Conservation (phyloP, 2,329 filamentous ascomycete genomes). For the Arthrobotrys pseudoclavata region DNA sequence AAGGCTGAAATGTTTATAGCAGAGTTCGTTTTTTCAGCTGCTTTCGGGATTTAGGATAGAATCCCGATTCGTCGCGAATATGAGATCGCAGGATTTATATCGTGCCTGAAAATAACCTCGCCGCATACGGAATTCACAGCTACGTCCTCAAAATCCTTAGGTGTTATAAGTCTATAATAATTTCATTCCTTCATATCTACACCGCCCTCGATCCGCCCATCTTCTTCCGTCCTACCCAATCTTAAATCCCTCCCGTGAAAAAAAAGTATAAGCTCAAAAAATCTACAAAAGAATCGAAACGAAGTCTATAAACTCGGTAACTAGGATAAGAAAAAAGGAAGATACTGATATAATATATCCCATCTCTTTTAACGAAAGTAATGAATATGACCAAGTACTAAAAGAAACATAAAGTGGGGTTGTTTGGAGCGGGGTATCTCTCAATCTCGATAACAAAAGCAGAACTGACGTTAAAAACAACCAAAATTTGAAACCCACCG, state of each 20-base stretch:
- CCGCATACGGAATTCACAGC: background rate
- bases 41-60: too few relatives aligned
- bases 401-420: conserved; percentile 5
- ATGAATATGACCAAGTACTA: background rate
- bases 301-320: background rate
- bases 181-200: conserved; percentile 8
- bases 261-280: too few relatives aligned
- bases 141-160: too few relatives aligned
- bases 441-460: conserved; percentile 16
- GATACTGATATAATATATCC: conserved; percentile 1
- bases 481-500: conserved; percentile 3
- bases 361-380: conserved; percentile 34
- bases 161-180: too few relatives aligned
- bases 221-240: background rate
- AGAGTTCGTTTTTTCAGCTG: too few relatives aligned
- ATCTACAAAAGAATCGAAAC: background rate
- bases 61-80: too few relatives aligned
- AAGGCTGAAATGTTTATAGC: too few relatives aligned
- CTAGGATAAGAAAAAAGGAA: conserved; percentile 9
- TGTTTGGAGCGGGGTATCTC: conserved; percentile 42
- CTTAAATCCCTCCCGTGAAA: too few relatives aligned
- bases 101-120: background rate
- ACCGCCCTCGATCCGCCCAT: background rate
- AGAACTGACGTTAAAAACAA: conserved; percentile 6
- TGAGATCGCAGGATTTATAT: too few relatives aligned